Evolutionary conservation across 129 eudicot species (phyloP).

Genomic region (Arctium lappa): DNA sequence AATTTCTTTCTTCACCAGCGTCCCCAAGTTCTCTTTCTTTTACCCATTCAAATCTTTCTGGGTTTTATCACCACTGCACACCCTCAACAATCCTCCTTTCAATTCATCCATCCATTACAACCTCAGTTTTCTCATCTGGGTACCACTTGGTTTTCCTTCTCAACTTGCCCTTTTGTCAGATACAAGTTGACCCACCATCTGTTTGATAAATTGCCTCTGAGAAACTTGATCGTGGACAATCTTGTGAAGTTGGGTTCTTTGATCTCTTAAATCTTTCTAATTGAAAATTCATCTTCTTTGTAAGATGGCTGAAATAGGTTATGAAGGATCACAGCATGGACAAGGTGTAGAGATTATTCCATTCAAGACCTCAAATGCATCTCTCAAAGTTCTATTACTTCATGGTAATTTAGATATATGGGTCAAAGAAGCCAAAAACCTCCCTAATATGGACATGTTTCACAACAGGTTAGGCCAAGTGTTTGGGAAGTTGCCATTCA

Average conservation of each 20-base stretch:
- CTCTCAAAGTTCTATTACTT: conserved; percentile 29
- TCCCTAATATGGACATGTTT: conserved; percentile 43
- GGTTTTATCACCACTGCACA: conserved; percentile 1
- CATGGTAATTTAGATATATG: conserved; percentile 47
- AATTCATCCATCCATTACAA: neutral
- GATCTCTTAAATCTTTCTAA: neutral
- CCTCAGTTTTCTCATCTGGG: conserved; percentile 2
- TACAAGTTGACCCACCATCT: conserved; percentile 7
- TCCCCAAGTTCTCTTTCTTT: conserved; percentile 4
- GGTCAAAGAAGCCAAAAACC: conserved; percentile 41
- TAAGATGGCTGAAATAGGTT: conserved; percentile 23
- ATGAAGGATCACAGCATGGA: conserved; percentile 28
- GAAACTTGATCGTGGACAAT: conserved; percentile 22
- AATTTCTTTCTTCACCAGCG: conserved; percentile 1
- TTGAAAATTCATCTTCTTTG: conserved; percentile 5
- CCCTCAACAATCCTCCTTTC: neutral
- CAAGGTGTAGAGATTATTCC: conserved; percentile 30
- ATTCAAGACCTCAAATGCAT: conserved; percentile 26
- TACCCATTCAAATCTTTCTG: conserved; percentile 12
- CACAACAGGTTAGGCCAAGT: conserved; percentile 33
- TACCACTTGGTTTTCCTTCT: neutral
- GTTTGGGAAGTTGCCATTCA: conserved; percentile 27
- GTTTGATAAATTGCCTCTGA: conserved; percentile 20
- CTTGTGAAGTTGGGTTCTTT: conserved; percentile 9
- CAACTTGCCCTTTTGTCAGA: neutral